Evolutionary conservation across 2,329 filamentous ascomycete genomes (phyloP).

Genomic region (Cladorrhinum sp.): DNA sequence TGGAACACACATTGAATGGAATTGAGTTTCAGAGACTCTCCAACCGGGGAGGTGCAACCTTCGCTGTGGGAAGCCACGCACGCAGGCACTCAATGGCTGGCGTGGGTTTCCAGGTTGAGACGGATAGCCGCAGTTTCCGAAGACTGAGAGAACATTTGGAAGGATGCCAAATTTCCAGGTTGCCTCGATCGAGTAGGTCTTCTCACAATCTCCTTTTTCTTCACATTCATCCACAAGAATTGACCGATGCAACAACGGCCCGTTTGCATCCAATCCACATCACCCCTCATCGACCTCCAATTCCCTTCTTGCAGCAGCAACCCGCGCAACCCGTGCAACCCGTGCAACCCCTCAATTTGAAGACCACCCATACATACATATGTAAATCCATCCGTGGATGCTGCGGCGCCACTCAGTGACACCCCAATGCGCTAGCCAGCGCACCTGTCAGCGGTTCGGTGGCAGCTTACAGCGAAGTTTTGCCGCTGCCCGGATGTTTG

Average conservation of each 20-base stretch:
- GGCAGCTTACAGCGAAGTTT: neutral
- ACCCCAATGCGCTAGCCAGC: conserved; percentile 9
- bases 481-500: neutral
- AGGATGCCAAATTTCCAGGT: too few species aligned
- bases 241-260: conserved; percentile 2
- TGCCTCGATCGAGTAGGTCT: too few species aligned
- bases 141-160: neutral
- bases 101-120: neutral
- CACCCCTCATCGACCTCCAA: neutral
- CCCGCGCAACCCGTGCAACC: neutral
- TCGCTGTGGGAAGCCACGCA: neutral
- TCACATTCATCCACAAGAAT: neutral
- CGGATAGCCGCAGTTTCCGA: neutral
- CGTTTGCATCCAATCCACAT: conserved; percentile 2
- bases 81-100: neutral
- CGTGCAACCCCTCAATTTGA: neutral
- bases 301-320: conserved; percentile 8
- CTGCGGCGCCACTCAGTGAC: neutral
- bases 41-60: neutral
- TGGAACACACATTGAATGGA: neutral
- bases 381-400: too few species aligned
- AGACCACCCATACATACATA: too few species aligned
- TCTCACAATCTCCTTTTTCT: neutral
- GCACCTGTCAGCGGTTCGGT: neutral
- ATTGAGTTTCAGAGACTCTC: neutral